Conservation (phyloP, 257 asterid species). For the Solanum peruvianum region DNA sequence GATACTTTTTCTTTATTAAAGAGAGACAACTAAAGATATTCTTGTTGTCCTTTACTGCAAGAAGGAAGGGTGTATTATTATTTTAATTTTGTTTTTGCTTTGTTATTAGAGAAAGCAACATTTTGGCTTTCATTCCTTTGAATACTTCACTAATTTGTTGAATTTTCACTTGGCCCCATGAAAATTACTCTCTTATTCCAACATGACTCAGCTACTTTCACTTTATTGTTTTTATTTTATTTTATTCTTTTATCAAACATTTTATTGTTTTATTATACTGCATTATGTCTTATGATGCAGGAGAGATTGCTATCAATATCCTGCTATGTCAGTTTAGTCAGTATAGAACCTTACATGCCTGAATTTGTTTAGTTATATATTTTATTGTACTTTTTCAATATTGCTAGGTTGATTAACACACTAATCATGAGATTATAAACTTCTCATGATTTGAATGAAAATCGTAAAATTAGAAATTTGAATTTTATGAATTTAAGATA, state of each 20-base stretch:
- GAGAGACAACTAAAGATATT: conserved; percentile 47
- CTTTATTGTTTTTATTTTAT: not conserved
- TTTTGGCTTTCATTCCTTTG: conserved; percentile 15
- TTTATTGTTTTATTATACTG: not conserved
- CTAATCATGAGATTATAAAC: not conserved
- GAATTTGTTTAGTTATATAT: not conserved
- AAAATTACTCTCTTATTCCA: not conserved
- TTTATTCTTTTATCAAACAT: not conserved
- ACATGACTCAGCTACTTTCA: not conserved
- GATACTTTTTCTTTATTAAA: conserved; percentile 48
- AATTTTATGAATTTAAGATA: accelerated
- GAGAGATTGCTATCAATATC: not conserved
- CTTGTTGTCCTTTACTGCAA: conserved; percentile 28
- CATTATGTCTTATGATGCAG: not conserved
- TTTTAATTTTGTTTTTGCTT: conserved; percentile 14
- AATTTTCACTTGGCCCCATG: not conserved
- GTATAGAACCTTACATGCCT: not conserved
- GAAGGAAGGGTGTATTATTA: not conserved
- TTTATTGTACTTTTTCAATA: not conserved
- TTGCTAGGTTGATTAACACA: not conserved
- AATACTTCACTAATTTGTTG: not conserved
- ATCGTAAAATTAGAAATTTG: not conserved
- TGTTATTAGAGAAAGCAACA: conserved; percentile 23
- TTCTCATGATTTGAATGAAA: not conserved
- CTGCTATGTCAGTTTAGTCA: not conserved